phyloP scores from a whole-genome alignment of 345 rosid species.

The Raphanus sativus region DNA sequence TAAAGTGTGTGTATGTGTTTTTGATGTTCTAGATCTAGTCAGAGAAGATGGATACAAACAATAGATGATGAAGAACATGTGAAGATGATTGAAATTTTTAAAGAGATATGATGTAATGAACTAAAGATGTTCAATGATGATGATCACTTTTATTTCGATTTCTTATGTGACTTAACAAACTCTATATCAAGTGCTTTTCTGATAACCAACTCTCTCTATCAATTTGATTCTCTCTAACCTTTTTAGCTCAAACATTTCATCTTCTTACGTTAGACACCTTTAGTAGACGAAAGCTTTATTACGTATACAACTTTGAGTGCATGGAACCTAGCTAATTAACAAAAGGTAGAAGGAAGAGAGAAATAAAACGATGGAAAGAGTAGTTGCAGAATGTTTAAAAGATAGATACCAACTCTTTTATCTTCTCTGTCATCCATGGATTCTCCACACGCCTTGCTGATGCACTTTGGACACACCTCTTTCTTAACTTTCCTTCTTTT shows the following conservation, averaged over 20 bases:
- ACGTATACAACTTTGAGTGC: conserved; percentile 28
- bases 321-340: conserved; percentile 4
- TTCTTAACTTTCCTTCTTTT: conserved; percentile 31
- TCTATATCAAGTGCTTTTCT: conserved; percentile 2
- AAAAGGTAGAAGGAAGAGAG: conserved; percentile 14
- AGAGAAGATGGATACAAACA: conserved; percentile 32
- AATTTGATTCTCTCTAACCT: conserved; percentile 4
- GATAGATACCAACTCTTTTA: conserved; percentile 32
- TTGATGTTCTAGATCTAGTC: conserved; percentile 22
- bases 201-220: conserved; percentile 17
- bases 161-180: conserved; percentile 20
- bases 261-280: conserved; percentile 1
- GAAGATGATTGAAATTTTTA: conserved; percentile 27
- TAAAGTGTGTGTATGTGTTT: neutral
- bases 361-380: neutral
- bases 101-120: conserved; percentile 17
- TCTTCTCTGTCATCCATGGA: conserved; percentile 33
- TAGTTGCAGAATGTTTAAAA: conserved; percentile 31
- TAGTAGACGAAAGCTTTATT: conserved; percentile 10
- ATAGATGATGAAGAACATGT: conserved; percentile 33
- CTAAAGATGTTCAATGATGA: conserved; percentile 30
- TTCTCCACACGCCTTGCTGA: conserved; percentile 35
- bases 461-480: conserved; percentile 29
- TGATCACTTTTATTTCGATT: conserved; percentile 11
- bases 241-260: conserved; percentile 3